Percentiles rank a stretch among this genome's conserved stretches.
Conservation (phyloP, 2,329 filamentous ascomycete genomes). For the Cladophialophora psammophila region DNA sequence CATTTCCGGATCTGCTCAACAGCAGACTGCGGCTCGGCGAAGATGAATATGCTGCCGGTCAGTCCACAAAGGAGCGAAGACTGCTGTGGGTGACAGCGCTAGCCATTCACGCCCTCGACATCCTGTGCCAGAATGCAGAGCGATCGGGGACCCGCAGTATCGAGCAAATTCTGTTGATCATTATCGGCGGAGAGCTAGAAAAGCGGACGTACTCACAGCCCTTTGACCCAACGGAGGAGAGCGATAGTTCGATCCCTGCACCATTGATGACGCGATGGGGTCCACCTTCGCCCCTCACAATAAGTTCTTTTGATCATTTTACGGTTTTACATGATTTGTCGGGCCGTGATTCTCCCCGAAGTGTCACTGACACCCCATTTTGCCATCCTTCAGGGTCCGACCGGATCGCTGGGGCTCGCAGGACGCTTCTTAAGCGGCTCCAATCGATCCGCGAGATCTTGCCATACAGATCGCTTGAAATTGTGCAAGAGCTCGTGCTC, state of each 20-base stretch:
- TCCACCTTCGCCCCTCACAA: too few relatives aligned
- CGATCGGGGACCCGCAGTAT: slow-evolving; percentile 20
- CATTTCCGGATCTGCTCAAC: slow-evolving; percentile 20
- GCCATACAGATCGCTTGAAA: slow-evolving; percentile 23
- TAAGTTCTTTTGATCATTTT: too few relatives aligned
- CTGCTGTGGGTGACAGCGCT: slow-evolving; percentile 12
- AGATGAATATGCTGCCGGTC: background rate
- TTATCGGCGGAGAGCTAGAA: slow-evolving; percentile 16
- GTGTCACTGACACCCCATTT: too few relatives aligned
- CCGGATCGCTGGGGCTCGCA: too few relatives aligned
- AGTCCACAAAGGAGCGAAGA: background rate
- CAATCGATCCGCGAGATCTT: slow-evolving; percentile 18
- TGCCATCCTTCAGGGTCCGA: too few relatives aligned
- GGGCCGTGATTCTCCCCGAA: too few relatives aligned
- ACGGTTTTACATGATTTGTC: too few relatives aligned
- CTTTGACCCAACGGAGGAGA: too few relatives aligned
- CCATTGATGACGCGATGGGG: too few relatives aligned
- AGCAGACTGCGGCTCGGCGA: background rate
- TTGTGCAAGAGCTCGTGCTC: slow-evolving; percentile 25
- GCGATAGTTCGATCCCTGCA: too few relatives aligned
- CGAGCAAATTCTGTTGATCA: slow-evolving; percentile 20
- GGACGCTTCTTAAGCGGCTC: slow-evolving; percentile 12
- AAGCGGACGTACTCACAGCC: too few relatives aligned
- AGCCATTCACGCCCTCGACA: slow-evolving; percentile 11
- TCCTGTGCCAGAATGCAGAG: slow-evolving; percentile 7